Evolutionary conservation across 768 basidiomycete genomes (phyloP).

Genomic region (Tulasnella sp.): DNA sequence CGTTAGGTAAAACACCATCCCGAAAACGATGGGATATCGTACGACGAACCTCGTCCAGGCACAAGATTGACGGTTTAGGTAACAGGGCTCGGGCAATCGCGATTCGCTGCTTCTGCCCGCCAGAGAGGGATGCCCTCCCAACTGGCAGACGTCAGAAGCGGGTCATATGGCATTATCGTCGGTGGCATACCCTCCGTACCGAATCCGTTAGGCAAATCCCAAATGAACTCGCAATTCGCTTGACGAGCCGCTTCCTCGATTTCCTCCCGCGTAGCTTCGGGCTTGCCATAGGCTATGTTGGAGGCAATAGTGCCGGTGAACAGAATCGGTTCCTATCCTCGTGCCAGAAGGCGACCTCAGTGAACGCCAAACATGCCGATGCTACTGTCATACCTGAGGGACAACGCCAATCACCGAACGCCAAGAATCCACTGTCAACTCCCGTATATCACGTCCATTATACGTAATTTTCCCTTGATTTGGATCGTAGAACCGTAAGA

Average conservation of each 20-base stretch:
- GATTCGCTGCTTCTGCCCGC: slow-evolving; percentile 51
- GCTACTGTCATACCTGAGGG: slow-evolving; percentile 44
- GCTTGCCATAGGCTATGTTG: slow-evolving; percentile 83
- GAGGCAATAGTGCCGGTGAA: slow-evolving; percentile 90
- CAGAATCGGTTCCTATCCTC: slow-evolving; percentile 60
- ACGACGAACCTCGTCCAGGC: slow-evolving; percentile 57
- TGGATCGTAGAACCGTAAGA: slow-evolving; percentile 84
- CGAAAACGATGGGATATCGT: background rate
- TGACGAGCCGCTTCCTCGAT: slow-evolving; percentile 80
- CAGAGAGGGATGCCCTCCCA: slow-evolving; percentile 55
- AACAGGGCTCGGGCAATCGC: slow-evolving; percentile 60
- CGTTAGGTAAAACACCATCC: slow-evolving; percentile 22
- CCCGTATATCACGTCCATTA: slow-evolving; percentile 83
- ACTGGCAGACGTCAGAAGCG: slow-evolving; percentile 32
- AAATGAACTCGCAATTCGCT: slow-evolving; percentile 93
- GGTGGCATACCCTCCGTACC: slow-evolving; percentile 69
- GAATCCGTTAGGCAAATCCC: slow-evolving; percentile 87
- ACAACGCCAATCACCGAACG: slow-evolving; percentile 83
- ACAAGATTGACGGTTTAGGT: slow-evolving; percentile 76
- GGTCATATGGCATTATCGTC: background rate
- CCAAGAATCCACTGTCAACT: slow-evolving; percentile 80
- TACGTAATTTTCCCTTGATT: slow-evolving; percentile 69
- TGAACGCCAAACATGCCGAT: background rate
- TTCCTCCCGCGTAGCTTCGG: slow-evolving; percentile 60
- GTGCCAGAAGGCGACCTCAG: background rate